Conservation (phyloP, 2,329 filamentous ascomycete species). For the Talaromyces amestolkiae region DNA sequence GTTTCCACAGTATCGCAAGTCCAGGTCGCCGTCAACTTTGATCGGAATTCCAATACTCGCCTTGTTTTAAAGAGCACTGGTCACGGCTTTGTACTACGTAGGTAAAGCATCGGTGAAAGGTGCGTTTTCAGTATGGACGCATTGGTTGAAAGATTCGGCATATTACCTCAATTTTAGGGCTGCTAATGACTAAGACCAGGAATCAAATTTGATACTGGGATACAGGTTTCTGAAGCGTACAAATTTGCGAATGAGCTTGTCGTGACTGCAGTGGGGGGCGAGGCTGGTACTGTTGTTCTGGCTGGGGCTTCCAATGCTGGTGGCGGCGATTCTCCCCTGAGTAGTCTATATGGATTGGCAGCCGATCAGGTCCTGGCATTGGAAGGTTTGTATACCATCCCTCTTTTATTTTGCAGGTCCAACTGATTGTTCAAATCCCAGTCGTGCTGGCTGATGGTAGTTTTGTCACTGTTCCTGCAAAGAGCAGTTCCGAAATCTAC, state of each 20-base stretch:
- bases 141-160: conserved; percentile 24
- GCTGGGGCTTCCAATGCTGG: conserved; percentile 61
- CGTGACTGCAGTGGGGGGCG: too few species aligned
- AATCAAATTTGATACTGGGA: conserved; percentile 7
- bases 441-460: conserved; percentile 33
- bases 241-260: too few species aligned
- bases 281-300: conserved; percentile 59
- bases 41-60: conserved; percentile 6
- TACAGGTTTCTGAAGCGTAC: too few species aligned
- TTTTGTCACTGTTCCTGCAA: conserved; percentile 49
- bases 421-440: background rate
- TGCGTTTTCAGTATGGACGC: conserved; percentile 29
- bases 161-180: conserved; percentile 36
- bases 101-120: conserved; percentile 58
- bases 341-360: conserved; percentile 42
- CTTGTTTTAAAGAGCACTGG: conserved; percentile 13
- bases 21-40: background rate
- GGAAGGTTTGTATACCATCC: conserved; percentile 34
- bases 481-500: conserved; percentile 57
- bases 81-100: conserved; percentile 8
- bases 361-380: conserved; percentile 59
- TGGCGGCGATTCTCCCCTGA: conserved; percentile 53
- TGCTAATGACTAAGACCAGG: conserved; percentile 36
- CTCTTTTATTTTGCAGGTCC: background rate
- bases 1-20: background rate